Evolutionary conservation across 2,329 filamentous ascomycete species (phyloP), one percentile per base, ranked within the genome.

Genomic region (Elsinoe australis): DNA sequence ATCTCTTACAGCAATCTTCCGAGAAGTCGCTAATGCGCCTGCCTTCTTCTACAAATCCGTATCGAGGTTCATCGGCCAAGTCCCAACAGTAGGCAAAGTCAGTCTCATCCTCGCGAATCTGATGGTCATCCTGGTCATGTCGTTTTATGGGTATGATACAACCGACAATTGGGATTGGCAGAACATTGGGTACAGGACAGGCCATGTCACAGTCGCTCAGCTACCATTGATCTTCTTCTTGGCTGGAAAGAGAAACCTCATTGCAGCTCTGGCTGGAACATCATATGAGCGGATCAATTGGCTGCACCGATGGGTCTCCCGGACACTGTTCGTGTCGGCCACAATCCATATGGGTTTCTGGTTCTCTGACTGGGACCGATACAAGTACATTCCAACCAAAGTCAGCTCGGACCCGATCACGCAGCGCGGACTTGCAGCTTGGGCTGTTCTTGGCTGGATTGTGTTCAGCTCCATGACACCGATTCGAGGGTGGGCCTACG

Each of bases 281-380:
- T 79, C 80, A 52, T 79, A 85, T 57, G 82, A 86, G 64, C 73
- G 79, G 6, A 67, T 86, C 50, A 85, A 84, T 60, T 86, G 82
- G 82, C 64, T 85, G 46, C 83, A 87, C 57, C 74, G 83, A 52
- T 87, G 83, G 82, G 76, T 81, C 7, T 80, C 78, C 2, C 74
- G 83, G 51, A 82, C 79, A 49, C 76, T 86, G 66, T 74, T 86
- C 28, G 66, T 85, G 12, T 84, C 79, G 0, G 78, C 77, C 1
- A 80, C 80, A 1, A 72, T 85, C 3, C 83, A 87, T 56, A 81
- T 83, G 51, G 83, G 78, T 55, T 78, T 83, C 61, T 86, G 85
- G 61, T 80, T 79, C 64, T 67, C 68, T 2, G 74, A 81, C 58
- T 86, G 82, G 79, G 72, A 72, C 19, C 67, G 68, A 8, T 72